phyloP scores from a whole-genome alignment of 257 asterid species.

The Agastache rugosa region DNA sequence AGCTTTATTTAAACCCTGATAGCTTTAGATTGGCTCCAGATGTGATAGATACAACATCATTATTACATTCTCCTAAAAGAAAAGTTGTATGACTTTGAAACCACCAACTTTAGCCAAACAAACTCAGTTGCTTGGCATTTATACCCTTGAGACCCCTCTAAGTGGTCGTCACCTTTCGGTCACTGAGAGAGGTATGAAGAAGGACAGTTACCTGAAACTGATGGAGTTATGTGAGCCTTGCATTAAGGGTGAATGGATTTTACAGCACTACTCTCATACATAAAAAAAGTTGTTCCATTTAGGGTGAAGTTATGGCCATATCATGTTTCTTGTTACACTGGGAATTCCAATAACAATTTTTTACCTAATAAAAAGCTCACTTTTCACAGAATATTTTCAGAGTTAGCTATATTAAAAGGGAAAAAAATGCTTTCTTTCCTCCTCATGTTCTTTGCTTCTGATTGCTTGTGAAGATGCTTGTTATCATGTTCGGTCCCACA shows the following conservation, averaged over 20 bases:
- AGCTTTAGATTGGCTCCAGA: neutral
- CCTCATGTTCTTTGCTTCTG: neutral
- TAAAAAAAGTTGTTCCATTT: neutral
- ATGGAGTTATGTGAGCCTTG: neutral
- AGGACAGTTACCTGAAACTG: neutral
- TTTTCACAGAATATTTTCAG: neutral
- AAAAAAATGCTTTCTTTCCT: neutral
- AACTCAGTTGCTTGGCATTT: neutral
- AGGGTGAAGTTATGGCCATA: neutral
- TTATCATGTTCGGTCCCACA: neutral
- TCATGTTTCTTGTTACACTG: neutral
- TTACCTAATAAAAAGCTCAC: neutral
- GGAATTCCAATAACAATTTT: neutral
- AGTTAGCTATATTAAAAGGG: neutral
- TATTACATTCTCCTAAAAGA: neutral
- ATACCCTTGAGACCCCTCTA: neutral
- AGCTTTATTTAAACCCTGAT: neutral
- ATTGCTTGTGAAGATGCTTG: neutral
- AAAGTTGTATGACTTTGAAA: neutral
- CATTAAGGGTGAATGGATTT: neutral
- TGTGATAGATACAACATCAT: slow-evolving; percentile 18
- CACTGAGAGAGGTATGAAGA: neutral
- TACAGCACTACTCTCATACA: neutral
- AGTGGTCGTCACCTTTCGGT: neutral
- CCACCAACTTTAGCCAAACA: neutral